These are phyloP conservation scores for Fusarium sp. DNA, from an alignment of 2,329 filamentous ascomycete species.

Conservation along the genomic window DNA sequence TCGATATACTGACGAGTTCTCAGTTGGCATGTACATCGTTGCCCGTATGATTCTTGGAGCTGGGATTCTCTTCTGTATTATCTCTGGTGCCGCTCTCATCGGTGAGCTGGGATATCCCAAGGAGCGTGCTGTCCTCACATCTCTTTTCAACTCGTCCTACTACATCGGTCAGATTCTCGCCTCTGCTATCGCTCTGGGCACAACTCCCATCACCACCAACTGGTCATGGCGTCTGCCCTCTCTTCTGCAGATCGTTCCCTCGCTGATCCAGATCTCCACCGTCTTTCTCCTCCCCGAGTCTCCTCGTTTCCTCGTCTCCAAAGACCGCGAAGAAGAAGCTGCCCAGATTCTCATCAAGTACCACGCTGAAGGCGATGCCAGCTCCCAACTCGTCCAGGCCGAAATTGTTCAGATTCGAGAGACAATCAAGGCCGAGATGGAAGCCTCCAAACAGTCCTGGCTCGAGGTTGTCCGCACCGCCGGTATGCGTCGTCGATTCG, in stretches of 20 bases:
- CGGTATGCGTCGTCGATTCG: conserved; percentile 59
- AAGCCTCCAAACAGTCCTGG: conserved; percentile 61
- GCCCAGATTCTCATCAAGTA: conserved; percentile 50
- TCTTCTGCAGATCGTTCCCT: conserved; percentile 55
- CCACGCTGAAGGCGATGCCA: conserved; percentile 61
- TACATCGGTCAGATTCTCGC: conserved; percentile 63
- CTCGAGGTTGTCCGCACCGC: conserved; percentile 58
- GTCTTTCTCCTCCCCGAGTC: conserved; percentile 49
- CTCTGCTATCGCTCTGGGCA: conserved; percentile 58
- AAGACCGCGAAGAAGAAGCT: conserved; percentile 46
- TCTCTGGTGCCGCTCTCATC: conserved; percentile 65
- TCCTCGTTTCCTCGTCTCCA: conserved; percentile 47
- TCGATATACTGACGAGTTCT: background rate
- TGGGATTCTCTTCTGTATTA: conserved; percentile 68
- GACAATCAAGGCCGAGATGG: conserved; percentile 64
- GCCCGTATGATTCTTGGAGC: conserved; percentile 68
- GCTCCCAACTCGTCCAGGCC: conserved; percentile 63
- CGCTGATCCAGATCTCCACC: conserved; percentile 50
- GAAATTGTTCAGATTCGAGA: conserved; percentile 69
- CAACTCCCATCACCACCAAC: conserved; percentile 48
- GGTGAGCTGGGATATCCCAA: conserved; percentile 70
- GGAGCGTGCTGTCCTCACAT: conserved; percentile 62
- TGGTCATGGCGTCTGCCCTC: conserved; percentile 53
- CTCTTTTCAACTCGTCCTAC: conserved; percentile 56
- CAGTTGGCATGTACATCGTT: conserved; percentile 67